These are phyloP conservation scores for Strigomonas oncopelti DNA, from an alignment of 208 protist species.

Conservation along the genomic window DNA sequence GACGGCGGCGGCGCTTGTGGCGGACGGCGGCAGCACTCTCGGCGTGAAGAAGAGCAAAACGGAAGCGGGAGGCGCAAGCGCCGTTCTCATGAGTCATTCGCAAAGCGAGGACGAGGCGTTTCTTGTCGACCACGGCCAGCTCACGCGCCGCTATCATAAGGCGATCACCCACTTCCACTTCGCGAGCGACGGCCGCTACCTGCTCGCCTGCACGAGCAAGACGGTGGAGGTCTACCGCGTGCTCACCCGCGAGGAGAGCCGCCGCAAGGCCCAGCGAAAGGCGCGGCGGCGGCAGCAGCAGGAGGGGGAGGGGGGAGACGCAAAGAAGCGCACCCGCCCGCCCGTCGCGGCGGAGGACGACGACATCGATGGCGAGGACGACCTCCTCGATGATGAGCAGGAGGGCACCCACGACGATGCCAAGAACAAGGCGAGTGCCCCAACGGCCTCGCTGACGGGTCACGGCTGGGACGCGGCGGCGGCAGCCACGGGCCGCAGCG, in stretches of 20 bases:
- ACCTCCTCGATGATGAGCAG: neutral
- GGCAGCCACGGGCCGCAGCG: slow-evolving; percentile 22
- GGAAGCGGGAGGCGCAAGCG: neutral
- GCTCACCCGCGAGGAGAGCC: slow-evolving; percentile 63
- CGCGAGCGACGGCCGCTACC: slow-evolving; percentile 54
- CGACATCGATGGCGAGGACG: too few species aligned
- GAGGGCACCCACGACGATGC: slow-evolving; percentile 22
- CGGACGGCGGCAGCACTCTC: neutral
- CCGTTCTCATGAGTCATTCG: too few species aligned
- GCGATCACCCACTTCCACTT: slow-evolving; percentile 69
- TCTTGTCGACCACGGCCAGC: slow-evolving; percentile 61
- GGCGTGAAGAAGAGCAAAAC: neutral
- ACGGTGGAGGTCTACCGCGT: slow-evolving; percentile 83
- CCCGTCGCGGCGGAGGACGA: too few species aligned
- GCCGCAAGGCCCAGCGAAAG: slow-evolving; percentile 69
- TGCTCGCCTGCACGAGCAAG: slow-evolving; percentile 80
- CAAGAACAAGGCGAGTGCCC: slow-evolving; percentile 12
- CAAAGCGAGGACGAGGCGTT: neutral
- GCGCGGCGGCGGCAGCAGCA: slow-evolving; percentile 46
- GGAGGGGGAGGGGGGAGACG: neutral
- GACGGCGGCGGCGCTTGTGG: neutral
- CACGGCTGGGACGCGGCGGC: slow-evolving; percentile 4
- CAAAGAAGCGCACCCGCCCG: neutral
- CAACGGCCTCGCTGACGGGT: neutral
- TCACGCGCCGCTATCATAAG: slow-evolving; percentile 79